A percentile compares a stretch with the other conserved stretches of the same genome.
Evolutionary conservation across 108 stramenopile genomes (phyloP).

Genomic region (Cyclostephanos tholiformis): DNA sequence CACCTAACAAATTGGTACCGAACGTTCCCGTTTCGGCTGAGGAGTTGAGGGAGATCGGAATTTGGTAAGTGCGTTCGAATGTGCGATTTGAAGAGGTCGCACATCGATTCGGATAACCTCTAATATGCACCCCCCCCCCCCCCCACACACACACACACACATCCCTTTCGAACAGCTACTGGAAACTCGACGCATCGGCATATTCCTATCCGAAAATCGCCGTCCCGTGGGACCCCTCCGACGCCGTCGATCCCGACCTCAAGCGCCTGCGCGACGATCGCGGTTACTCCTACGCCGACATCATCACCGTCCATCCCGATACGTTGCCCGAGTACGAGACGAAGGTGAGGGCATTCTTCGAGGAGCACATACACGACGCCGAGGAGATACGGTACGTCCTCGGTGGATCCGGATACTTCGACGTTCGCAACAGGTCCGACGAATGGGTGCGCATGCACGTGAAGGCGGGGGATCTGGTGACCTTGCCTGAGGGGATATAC

Average conservation of each 20-base stretch:
- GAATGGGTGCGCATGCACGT: slow-evolving; percentile 93
- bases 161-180: slow-evolving; percentile 55
- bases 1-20: slow-evolving; percentile 61
- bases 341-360: slow-evolving; percentile 93
- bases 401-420: slow-evolving; percentile 90
- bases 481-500: slow-evolving; percentile 94
- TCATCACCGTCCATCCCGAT: slow-evolving; percentile 91
- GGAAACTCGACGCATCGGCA: slow-evolving; percentile 83
- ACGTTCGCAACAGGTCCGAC: slow-evolving; percentile 86
- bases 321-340: slow-evolving; percentile 87
- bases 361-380: slow-evolving; percentile 97
- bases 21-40: slow-evolving; percentile 69
- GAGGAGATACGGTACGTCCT: slow-evolving; percentile 97
- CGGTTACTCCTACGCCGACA: slow-evolving; percentile 90
- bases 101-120: not conserved
- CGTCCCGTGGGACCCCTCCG: slow-evolving; percentile 88
- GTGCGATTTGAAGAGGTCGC: not conserved
- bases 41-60: slow-evolving; percentile 63
- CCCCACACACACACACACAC: too few species aligned
- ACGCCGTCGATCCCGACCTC: slow-evolving; percentile 77
- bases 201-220: slow-evolving; percentile 74
- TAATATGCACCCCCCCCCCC: not conserved
- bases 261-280: slow-evolving; percentile 60
- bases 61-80: slow-evolving; percentile 31
- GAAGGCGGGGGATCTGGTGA: slow-evolving; percentile 95